phyloP scores from a whole-genome alignment of 2,329 filamentous ascomycete species.

The Elsinoe australis region DNA sequence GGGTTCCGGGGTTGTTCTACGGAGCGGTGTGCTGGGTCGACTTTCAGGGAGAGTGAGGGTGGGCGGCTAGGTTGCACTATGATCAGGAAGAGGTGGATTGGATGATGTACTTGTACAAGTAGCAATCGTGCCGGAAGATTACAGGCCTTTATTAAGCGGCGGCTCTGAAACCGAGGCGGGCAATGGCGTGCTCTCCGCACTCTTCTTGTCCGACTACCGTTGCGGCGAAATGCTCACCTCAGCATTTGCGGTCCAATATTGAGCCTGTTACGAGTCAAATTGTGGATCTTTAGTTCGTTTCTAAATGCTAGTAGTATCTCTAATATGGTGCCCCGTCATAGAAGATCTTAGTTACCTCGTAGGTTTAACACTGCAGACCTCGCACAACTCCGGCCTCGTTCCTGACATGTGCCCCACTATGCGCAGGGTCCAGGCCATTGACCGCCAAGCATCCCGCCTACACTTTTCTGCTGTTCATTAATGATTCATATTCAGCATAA shows the following conservation, averaged over 20 bases:
- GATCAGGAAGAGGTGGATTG: neutral
- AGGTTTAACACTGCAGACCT: too few relatives aligned
- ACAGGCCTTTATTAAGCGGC: constrained; percentile 15
- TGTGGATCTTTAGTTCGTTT: too few relatives aligned
- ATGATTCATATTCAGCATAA: too few relatives aligned
- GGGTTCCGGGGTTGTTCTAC: constrained; percentile 10
- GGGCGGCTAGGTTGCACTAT: neutral
- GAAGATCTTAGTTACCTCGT: too few relatives aligned
- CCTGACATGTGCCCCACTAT: constrained; percentile 2
- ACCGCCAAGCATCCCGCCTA: constrained; percentile 10
- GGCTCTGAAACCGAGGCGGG: constrained; percentile 10
- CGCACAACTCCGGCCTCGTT: constrained; percentile 2
- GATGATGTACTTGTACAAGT: neutral
- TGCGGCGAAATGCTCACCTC: constrained; percentile 8
- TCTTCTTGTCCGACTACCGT: neutral
- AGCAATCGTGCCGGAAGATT: constrained; percentile 11
- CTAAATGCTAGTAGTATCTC: too few relatives aligned
- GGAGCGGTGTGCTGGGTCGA: neutral
- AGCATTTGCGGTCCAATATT: constrained; percentile 1
- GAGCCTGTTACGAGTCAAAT: constrained; percentile 3
- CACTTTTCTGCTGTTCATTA: too few relatives aligned
- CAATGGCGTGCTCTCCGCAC: constrained; percentile 10
- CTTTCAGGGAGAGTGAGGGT: neutral
- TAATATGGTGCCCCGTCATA: too few relatives aligned
- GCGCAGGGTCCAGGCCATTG: constrained; percentile 6